Conservation (phyloP, 306 rosid genomes). For the Rosa lucieae region DNA sequence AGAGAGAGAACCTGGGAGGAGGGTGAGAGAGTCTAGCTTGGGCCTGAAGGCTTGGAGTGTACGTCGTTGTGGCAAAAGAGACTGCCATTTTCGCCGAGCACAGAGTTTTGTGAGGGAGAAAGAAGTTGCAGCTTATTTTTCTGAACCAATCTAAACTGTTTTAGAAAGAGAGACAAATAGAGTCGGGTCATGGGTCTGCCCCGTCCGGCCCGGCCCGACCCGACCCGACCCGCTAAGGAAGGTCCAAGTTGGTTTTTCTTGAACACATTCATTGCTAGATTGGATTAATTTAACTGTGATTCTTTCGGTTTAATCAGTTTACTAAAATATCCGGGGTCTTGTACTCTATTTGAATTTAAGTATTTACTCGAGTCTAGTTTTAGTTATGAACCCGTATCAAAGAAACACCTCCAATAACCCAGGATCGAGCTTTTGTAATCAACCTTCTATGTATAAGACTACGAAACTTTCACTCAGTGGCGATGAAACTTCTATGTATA, state of each 20-base stretch:
- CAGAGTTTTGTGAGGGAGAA: background rate
- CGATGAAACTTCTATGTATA: too few relatives aligned
- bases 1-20: constrained; percentile 53
- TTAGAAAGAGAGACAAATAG: background rate
- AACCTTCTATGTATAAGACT: too few relatives aligned
- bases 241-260: background rate
- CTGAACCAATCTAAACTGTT: constrained; percentile 7
- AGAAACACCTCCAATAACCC: background rate
- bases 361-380: too few relatives aligned
- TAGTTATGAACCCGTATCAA: too few relatives aligned
- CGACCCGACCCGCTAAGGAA: background rate
- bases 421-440: too few relatives aligned
- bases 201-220: too few relatives aligned
- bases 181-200: background rate
- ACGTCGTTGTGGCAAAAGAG: constrained; percentile 46
- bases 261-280: constrained; percentile 4
- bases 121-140: background rate
- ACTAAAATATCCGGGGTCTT: too few relatives aligned
- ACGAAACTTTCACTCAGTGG: too few relatives aligned
- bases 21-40: constrained; percentile 36
- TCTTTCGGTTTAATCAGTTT: background rate
- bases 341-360: too few relatives aligned
- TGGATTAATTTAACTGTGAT: background rate
- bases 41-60: constrained; percentile 42
- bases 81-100: constrained; percentile 50